Percentiles rank a stretch among this genome's conserved stretches.
These are phyloP conservation scores for Penicillium salamii DNA, from an alignment of 495 filamentous ascomycete species.

Conservation along the genomic window DNA sequence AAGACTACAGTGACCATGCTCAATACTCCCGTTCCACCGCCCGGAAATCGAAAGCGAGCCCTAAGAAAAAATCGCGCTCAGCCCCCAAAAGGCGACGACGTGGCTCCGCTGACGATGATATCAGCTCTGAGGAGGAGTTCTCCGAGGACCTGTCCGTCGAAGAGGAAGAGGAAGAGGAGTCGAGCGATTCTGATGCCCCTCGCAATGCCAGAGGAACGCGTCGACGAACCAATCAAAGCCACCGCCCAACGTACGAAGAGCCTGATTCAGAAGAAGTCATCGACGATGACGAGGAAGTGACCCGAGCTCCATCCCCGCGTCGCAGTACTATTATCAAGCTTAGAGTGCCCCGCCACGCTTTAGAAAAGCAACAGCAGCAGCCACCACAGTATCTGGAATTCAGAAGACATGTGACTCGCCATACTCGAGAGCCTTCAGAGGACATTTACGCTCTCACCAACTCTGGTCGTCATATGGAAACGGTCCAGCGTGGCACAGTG, in stretches of 20 bases:
- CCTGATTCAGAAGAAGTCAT: constrained; percentile 17
- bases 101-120: constrained; percentile 55
- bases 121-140: constrained; percentile 55
- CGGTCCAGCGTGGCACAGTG: constrained; percentile 56
- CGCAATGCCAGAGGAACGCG: constrained; percentile 68
- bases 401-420: constrained; percentile 55
- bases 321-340: constrained; percentile 41
- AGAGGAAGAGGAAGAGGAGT: constrained; percentile 54
- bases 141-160: constrained; percentile 53
- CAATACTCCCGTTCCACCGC: constrained; percentile 29
- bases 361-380: constrained; percentile 15
- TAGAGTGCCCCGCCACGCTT: constrained; percentile 36
- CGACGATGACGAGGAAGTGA: constrained; percentile 41
- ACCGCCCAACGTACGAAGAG: constrained; percentile 42
- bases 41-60: constrained; percentile 37
- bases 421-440: constrained; percentile 55
- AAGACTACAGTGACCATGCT: constrained; percentile 61
- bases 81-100: constrained; percentile 50
- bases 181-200: constrained; percentile 62
- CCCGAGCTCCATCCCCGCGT: constrained; percentile 26
- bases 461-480: constrained; percentile 70
- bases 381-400: constrained; percentile 20
- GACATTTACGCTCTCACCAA: constrained; percentile 66
- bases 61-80: constrained; percentile 40
- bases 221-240: constrained; percentile 56